Conservation (phyloP, 2,329 filamentous ascomycete genomes). For the Coleophoma crateriformis region DNA sequence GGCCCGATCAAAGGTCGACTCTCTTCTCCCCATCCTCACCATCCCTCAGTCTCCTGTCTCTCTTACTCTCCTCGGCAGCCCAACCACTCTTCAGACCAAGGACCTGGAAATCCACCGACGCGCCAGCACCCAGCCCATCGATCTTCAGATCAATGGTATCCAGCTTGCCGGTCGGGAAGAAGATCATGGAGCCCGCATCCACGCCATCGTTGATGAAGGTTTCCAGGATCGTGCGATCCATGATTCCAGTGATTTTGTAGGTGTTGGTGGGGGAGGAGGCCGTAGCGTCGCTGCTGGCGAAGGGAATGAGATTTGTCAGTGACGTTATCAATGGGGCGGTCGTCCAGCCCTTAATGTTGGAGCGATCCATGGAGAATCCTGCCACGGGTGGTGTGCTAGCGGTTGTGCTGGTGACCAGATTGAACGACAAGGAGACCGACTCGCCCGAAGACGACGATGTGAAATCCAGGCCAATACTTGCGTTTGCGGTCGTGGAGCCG, state of each 20-base stretch:
- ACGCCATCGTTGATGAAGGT: conserved; percentile 45
- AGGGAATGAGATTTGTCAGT: conserved; percentile 45
- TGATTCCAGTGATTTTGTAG: conserved; percentile 33
- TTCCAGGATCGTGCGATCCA: conserved; percentile 48
- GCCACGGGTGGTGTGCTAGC: conserved; percentile 29
- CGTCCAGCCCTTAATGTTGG: conserved; percentile 33
- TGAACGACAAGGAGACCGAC: conserved; percentile 38
- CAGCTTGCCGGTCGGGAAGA: conserved; percentile 33
- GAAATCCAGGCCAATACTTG: conserved; percentile 43
- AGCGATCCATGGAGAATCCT: conserved; percentile 42
- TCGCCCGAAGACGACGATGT: conserved; percentile 40
- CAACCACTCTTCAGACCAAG: conserved; percentile 30
- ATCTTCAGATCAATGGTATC: background rate
- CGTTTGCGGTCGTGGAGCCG: background rate
- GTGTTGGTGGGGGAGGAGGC: background rate
- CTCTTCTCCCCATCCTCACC: background rate
- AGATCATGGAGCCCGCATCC: conserved; percentile 39
- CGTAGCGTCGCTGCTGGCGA: background rate
- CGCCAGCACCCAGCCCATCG: conserved; percentile 9
- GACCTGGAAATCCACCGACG: conserved; percentile 17
- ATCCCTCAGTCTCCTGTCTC: background rate
- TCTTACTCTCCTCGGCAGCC: conserved; percentile 47
- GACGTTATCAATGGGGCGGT: conserved; percentile 35
- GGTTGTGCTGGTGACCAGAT: conserved; percentile 19
- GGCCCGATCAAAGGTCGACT: background rate